phyloP scores from a whole-genome alignment of 164 flowering plant species.

The Magnolia officinalis region DNA sequence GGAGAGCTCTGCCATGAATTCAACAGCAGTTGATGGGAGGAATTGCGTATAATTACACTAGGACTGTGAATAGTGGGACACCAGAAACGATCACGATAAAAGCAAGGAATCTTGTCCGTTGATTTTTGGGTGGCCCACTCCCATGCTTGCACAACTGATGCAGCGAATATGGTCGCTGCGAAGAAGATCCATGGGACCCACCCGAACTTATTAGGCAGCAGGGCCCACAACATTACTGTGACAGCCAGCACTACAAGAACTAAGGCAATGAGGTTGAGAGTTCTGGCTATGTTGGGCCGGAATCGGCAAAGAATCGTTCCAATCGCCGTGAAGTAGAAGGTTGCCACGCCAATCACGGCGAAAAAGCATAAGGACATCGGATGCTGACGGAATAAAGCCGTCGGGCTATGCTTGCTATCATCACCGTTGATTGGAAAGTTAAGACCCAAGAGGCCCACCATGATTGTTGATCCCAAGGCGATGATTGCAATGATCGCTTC shows the following conservation, averaged over 20 bases:
- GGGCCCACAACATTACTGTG: background rate
- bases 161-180: background rate
- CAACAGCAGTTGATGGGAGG: background rate
- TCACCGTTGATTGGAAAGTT: background rate
- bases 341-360: background rate
- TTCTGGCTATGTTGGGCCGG: background rate
- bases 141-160: background rate
- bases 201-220: background rate
- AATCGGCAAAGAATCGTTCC: background rate
- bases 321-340: background rate
- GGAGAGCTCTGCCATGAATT: background rate
- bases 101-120: background rate
- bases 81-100: no score
- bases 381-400: background rate
- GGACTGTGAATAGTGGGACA: background rate
- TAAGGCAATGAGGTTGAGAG: background rate
- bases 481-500: background rate
- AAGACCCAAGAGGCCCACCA: background rate
- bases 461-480: background rate
- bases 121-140: background rate
- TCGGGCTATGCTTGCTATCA: background rate
- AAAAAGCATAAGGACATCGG: background rate
- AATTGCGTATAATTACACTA: background rate
- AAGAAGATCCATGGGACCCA: slow-evolving; percentile 7
- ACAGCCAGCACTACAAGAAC: background rate